Evolutionary conservation across 2,329 filamentous ascomycete genomes (phyloP).

Genomic region (Tolypocladium nubicola): DNA sequence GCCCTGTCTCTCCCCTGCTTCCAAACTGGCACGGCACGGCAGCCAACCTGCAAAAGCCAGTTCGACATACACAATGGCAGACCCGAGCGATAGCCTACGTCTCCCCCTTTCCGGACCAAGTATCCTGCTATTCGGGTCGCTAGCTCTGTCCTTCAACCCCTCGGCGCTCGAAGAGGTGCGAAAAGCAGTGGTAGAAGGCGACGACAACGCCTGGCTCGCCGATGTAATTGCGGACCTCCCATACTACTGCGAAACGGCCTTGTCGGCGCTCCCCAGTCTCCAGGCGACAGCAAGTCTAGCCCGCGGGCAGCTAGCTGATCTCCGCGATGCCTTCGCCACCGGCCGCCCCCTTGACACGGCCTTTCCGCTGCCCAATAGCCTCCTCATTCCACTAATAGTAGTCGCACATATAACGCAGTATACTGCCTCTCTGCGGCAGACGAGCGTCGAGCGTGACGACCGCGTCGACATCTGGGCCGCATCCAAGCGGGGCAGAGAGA

Average conservation of each 20-base stretch:
- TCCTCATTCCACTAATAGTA: constrained; percentile 27
- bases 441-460: not conserved
- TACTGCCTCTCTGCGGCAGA: not conserved
- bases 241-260: not conserved
- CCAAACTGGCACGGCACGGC: too few species aligned
- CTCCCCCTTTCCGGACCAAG: not conserved
- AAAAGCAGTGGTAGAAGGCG: not conserved
- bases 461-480: not conserved
- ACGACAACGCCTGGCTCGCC: not conserved
- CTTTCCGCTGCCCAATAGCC: constrained; percentile 15
- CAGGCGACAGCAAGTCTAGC: not conserved
- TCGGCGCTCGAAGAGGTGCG: not conserved
- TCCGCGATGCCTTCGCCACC: not conserved
- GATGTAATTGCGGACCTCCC: not conserved
- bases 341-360: not conserved
- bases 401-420: constrained; percentile 25
- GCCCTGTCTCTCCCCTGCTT: not conserved
- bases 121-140: not conserved
- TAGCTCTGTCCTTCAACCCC: constrained; percentile 1
- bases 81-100: not conserved
- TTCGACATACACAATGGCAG: not conserved
- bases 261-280: not conserved
- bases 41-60: not conserved
- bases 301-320: not conserved
- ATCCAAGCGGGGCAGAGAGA: constrained; percentile 1